Evolutionary conservation across 352 stramenopile genomes (phyloP).

Genomic region (Lagenidium giganteum): DNA sequence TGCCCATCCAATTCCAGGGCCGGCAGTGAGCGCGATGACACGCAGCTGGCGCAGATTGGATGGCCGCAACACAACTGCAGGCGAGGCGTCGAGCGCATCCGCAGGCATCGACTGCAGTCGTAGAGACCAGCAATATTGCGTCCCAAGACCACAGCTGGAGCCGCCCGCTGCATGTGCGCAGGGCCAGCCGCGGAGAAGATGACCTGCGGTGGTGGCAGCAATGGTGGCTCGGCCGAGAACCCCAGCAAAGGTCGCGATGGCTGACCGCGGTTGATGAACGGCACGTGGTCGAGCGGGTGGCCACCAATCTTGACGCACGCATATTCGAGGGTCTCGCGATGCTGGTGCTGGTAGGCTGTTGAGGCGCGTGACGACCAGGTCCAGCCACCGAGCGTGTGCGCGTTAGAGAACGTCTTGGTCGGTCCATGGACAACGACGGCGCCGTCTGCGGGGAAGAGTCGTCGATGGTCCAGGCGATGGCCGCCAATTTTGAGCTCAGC

Average conservation of each 20-base stretch:
- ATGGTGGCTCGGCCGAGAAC: conserved; percentile 4
- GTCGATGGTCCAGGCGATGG: conserved; percentile 54
- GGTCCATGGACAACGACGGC: no score
- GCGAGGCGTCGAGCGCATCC: conserved; percentile 42
- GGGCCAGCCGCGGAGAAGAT: neutral
- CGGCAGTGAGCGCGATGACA: conserved; percentile 36
- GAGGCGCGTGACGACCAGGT: conserved; percentile 26
- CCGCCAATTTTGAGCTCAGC: conserved; percentile 77
- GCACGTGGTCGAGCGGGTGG: conserved; percentile 73
- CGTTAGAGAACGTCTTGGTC: no score
- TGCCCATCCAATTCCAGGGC: conserved; percentile 32
- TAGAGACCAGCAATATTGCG: conserved; percentile 35
- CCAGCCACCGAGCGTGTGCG: no score
- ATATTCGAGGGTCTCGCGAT: conserved; percentile 42
- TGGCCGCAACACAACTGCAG: conserved; percentile 70
- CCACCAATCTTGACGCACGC: conserved; percentile 72
- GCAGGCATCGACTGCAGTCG: conserved; percentile 50
- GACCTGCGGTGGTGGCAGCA: neutral
- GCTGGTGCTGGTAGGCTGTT: conserved; percentile 26
- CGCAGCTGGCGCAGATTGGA: conserved; percentile 46
- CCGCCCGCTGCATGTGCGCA: neutral
- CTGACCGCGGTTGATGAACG: conserved; percentile 49
- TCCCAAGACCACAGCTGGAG: neutral
- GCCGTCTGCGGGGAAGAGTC: no score
- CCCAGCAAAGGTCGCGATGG: conserved; percentile 58